A percentile compares a stretch with the other conserved stretches of the same genome.
Conservation (phyloP, 768 basidiomycete species). For the Tubosaeta sp. region DNA sequence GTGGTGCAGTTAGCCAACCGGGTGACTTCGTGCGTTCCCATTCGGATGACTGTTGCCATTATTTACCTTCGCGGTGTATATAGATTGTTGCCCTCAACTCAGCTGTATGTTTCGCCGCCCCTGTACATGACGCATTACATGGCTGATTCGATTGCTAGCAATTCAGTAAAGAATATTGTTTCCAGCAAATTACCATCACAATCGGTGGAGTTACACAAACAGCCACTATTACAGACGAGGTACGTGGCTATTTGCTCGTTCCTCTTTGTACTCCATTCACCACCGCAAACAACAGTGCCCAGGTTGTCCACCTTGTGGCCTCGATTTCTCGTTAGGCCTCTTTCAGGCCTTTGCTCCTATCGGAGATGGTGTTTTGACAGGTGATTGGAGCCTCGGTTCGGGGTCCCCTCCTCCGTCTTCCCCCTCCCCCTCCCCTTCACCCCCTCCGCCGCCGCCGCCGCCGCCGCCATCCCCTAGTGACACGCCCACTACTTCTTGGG, state of each 20-base stretch:
- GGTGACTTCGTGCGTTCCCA: conserved; percentile 33
- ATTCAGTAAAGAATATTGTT: conserved; percentile 55
- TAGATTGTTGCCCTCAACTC: conserved; percentile 52
- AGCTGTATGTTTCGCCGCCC: conserved; percentile 11
- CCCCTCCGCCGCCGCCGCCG: conserved; percentile 13
- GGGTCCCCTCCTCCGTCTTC: conserved; percentile 20
- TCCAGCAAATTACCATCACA: conserved; percentile 56
- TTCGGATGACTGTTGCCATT: neutral
- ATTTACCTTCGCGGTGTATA: conserved; percentile 3
- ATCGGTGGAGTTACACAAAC: conserved; percentile 51
- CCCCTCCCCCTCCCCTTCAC: conserved; percentile 17
- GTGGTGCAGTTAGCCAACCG: conserved; percentile 29
- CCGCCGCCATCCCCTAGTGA: conserved; percentile 10
- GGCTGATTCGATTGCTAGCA: conserved; percentile 38
- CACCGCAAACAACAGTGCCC: conserved; percentile 45
- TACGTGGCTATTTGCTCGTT: conserved; percentile 19
- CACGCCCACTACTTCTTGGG: conserved; percentile 19
- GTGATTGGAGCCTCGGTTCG: conserved; percentile 49
- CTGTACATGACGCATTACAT: neutral
- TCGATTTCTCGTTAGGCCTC: conserved; percentile 66
- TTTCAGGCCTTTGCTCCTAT: conserved; percentile 55
- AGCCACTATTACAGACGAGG: conserved; percentile 63
- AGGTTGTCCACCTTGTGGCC: conserved; percentile 57
- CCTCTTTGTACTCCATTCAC: neutral
- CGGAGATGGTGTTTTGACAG: conserved; percentile 51